Percentiles rank a stretch among this genome's conserved stretches.
Conservation (phyloP, 192 early-diverging fungal genomes). For the Bifiguratus adelaidae region DNA sequence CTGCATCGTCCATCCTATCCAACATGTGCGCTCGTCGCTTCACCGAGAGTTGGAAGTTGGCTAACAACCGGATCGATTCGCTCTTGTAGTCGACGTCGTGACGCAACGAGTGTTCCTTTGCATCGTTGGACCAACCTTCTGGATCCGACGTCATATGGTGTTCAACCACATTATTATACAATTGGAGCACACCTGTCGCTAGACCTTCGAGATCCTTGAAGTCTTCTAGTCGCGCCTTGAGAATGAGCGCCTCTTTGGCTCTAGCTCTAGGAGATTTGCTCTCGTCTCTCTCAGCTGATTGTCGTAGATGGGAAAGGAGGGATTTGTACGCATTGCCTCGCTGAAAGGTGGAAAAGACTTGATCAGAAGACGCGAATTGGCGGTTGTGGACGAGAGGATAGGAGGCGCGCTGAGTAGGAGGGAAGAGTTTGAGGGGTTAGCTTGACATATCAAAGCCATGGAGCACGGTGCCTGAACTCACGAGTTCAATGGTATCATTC, state of each 20-base stretch:
- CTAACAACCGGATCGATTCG: conserved; percentile 9
- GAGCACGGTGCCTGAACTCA: too few species aligned
- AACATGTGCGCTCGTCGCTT: too few species aligned
- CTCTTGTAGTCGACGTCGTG: conserved; percentile 13
- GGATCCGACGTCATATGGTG: neutral
- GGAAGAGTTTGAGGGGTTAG: too few species aligned
- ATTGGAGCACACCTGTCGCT: conserved; percentile 13
- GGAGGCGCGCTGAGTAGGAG: too few species aligned
- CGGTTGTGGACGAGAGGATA: too few species aligned
- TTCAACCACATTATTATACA: conserved; percentile 15
- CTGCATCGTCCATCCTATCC: neutral
- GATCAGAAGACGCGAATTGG: too few species aligned
- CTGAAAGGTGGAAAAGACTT: neutral
- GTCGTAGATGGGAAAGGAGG: too few species aligned
- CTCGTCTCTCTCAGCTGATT: neutral
- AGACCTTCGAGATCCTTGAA: conserved; percentile 18
- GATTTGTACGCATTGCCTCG: neutral
- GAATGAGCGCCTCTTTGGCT: neutral
- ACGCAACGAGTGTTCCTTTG: too few species aligned
- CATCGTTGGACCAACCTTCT: neutral
- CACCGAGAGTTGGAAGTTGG: conserved; percentile 19
- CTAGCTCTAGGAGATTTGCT: neutral
- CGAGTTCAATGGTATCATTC: too few species aligned
- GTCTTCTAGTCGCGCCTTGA: conserved; percentile 7
- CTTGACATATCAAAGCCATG: too few species aligned